Conservation (phyloP, 768 basidiomycete genomes). For the Amanita muscaria region DNA sequence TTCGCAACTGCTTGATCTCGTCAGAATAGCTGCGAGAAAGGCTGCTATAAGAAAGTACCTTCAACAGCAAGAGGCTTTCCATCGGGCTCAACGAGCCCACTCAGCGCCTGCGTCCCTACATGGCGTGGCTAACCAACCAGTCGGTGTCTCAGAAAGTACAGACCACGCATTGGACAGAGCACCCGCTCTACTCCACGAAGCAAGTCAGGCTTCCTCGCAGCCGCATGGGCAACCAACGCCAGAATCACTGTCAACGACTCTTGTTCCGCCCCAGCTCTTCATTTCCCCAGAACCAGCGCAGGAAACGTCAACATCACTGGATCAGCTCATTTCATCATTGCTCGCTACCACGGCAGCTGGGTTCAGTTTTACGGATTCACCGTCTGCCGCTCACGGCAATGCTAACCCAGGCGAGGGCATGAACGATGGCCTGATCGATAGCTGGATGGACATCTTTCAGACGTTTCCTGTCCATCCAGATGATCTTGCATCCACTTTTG, state of each 20-base stretch:
- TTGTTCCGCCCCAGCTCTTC: too few relatives aligned
- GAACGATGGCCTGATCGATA: conserved; percentile 21
- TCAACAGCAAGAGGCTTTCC: conserved; percentile 14
- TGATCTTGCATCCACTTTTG: conserved; percentile 16
- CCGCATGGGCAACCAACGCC: too few relatives aligned
- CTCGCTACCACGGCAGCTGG: too few relatives aligned
- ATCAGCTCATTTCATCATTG: conserved; percentile 32
- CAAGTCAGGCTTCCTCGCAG: too few relatives aligned
- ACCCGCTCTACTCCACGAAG: too few relatives aligned
- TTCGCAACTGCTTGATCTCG: conserved; percentile 48
- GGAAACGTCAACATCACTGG: too few relatives aligned
- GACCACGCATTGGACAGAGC: too few relatives aligned
- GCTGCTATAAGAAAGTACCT: conserved; percentile 49
- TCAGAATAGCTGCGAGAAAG: conserved; percentile 52
- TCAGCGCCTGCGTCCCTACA: neutral
- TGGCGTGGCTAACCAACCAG: too few relatives aligned
- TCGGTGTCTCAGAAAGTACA: too few relatives aligned
- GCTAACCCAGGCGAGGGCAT: neutral
- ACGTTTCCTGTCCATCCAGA: conserved; percentile 30
- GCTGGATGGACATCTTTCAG: conserved; percentile 44
- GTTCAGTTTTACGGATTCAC: conserved; percentile 14
- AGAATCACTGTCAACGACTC: too few relatives aligned
- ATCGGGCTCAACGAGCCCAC: neutral
- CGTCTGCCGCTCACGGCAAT: conserved; percentile 1
- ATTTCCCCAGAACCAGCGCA: too few relatives aligned